Evolutionary conservation across 2,329 filamentous ascomycete species (phyloP).

Genomic region (Lojkania enalia): DNA sequence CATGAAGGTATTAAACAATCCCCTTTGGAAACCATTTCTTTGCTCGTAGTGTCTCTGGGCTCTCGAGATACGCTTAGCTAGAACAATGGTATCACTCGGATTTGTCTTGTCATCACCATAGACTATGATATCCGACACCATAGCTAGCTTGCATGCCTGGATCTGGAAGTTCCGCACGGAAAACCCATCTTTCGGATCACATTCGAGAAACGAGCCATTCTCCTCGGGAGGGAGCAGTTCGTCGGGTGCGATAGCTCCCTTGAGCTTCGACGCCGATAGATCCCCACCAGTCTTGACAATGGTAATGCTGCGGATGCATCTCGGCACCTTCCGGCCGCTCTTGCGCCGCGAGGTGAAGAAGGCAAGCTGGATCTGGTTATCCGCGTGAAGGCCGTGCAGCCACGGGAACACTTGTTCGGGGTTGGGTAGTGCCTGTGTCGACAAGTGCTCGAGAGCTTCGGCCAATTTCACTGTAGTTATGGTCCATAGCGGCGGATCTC

Average conservation of each 20-base stretch:
- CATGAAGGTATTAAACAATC: constrained; percentile 83
- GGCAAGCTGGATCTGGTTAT: constrained; percentile 84
- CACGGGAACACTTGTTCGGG: constrained; percentile 91
- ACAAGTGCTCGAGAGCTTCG: constrained; percentile 72
- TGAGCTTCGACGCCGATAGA: constrained; percentile 72
- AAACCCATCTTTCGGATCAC: constrained; percentile 87
- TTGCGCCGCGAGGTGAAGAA: constrained; percentile 84
- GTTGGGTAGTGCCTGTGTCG: constrained; percentile 80
- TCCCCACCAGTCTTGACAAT: constrained; percentile 89
- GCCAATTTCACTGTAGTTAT: constrained; percentile 71
- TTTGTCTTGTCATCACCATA: constrained; percentile 75
- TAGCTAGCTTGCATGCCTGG: constrained; percentile 83
- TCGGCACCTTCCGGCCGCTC: constrained; percentile 69
- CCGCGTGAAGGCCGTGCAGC: constrained; percentile 88
- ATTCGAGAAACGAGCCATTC: constrained; percentile 71
- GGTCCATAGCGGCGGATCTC: constrained; percentile 67
- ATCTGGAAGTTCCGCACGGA: constrained; percentile 98
- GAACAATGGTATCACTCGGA: constrained; percentile 66
- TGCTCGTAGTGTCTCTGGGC: constrained; percentile 76
- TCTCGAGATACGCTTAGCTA: constrained; percentile 66
- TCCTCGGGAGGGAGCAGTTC: constrained; percentile 71
- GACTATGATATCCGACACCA: constrained; percentile 87
- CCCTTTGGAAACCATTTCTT: constrained; percentile 61
- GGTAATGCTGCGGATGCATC: constrained; percentile 78
- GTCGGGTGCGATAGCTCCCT: constrained; percentile 80